These are phyloP conservation scores for Fraxinus sp. DNA, from an alignment of 305 asterid species.

Conservation along the genomic window DNA sequence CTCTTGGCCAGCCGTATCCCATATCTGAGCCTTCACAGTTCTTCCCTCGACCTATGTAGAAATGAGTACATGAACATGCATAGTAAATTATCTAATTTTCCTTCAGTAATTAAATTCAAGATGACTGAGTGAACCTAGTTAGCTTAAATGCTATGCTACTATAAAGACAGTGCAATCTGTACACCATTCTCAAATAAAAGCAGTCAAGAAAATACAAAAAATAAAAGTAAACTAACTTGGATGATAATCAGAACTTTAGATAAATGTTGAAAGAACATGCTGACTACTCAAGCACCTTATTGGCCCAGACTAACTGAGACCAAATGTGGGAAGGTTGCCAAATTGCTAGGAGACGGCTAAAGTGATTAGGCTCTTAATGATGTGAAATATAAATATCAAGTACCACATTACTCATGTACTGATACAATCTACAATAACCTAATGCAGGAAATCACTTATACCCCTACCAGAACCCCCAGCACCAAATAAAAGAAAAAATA, in stretches of 20 bases:
- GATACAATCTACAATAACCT: not conserved
- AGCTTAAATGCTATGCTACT: not conserved
- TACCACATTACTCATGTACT: not conserved
- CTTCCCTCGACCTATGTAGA: constrained; percentile 45
- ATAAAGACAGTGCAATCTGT: not conserved
- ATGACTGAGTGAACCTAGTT: not conserved
- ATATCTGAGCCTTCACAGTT: constrained; percentile 57
- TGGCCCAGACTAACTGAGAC: not conserved
- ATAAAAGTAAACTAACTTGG: not conserved
- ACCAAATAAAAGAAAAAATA: too few relatives aligned
- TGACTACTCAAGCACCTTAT: not conserved
- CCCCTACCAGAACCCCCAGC: not conserved
- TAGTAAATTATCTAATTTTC: not conserved
- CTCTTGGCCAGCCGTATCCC: constrained; percentile 67
- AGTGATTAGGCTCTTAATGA: not conserved
- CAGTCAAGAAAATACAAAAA: not conserved
- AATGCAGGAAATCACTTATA: not conserved
- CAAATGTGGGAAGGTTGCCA: not conserved
- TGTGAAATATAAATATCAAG: not conserved
- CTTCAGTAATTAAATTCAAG: not conserved
- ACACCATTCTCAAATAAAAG: not conserved
- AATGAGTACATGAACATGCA: not conserved
- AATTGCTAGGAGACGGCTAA: not conserved
- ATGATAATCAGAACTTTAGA: not conserved
- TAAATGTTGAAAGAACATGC: not conserved